Conservation (phyloP, 225 moss, liverwort and hornwort species). For the Polytrichum commune region DNA sequence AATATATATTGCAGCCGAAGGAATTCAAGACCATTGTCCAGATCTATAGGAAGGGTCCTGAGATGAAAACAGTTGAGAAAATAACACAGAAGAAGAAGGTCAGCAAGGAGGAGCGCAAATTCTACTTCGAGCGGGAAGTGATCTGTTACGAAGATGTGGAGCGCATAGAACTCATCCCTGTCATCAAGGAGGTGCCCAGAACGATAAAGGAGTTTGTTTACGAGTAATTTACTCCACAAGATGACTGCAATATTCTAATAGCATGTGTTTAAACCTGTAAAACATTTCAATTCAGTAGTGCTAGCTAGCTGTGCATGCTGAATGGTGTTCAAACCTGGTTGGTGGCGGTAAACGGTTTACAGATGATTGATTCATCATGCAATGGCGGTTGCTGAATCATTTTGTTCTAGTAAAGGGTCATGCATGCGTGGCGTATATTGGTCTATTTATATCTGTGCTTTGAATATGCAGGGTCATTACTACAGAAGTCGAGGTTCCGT, state of each 20-base stretch:
- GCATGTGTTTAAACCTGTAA: too few relatives aligned
- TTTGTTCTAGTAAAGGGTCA: too few relatives aligned
- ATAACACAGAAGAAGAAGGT: slow-evolving; percentile 5
- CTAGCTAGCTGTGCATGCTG: background rate
- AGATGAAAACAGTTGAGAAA: slow-evolving; percentile 20
- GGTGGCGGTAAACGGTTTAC: background rate
- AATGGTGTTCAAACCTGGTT: too few relatives aligned
- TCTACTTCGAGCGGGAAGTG: background rate
- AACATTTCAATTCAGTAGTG: too few relatives aligned
- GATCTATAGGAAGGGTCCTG: slow-evolving; percentile 12
- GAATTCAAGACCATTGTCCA: slow-evolving; percentile 18
- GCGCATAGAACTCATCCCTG: slow-evolving; percentile 12
- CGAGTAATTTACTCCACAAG: background rate
- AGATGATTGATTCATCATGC: too few relatives aligned
- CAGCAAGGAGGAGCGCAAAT: background rate
- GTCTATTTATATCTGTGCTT: too few relatives aligned
- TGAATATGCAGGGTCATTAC: background rate
- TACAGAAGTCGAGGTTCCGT: slow-evolving; percentile 14
- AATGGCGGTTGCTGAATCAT: too few relatives aligned
- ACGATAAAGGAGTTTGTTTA: slow-evolving; percentile 3
- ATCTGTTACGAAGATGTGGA: slow-evolving; percentile 9
- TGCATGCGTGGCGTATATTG: too few relatives aligned
- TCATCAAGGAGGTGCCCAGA: slow-evolving; percentile 9
- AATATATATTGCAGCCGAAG: slow-evolving; percentile 1
- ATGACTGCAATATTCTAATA: too few relatives aligned